These are phyloP conservation scores for Neotropicomus parvogracilis DNA, from an alignment of 1,284 basidiomycete genomes.

Conservation along the genomic window DNA sequence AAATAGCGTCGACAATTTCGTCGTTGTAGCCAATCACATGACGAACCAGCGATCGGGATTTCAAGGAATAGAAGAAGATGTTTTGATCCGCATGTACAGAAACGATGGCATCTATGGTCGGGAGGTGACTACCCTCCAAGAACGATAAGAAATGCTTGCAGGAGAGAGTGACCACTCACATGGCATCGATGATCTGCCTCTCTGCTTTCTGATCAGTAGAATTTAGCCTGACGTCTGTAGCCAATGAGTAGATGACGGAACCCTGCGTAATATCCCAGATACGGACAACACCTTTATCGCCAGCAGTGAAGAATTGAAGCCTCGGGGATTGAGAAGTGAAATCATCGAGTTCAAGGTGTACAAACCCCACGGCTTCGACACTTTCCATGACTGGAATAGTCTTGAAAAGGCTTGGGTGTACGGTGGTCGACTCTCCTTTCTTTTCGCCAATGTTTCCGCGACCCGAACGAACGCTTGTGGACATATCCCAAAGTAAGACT, in stretches of 20 bases:
- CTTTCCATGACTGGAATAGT: conserved; percentile 87
- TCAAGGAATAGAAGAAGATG: conserved; percentile 82
- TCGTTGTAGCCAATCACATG: conserved; percentile 98
- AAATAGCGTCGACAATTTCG: conserved; percentile 89
- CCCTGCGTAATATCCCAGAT: conserved; percentile 80
- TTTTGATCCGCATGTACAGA: conserved; percentile 98
- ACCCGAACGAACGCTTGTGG: conserved; percentile 6
- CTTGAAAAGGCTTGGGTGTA: conserved; percentile 61
- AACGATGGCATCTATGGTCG: conserved; percentile 62
- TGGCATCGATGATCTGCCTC: conserved; percentile 65
- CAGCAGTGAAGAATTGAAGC: conserved; percentile 80
- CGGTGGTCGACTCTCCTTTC: conserved; percentile 45
- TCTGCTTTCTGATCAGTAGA: conserved; percentile 72
- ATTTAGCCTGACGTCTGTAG: conserved; percentile 43
- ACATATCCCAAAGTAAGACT: conserved; percentile 80
- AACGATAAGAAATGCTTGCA: conserved; percentile 20
- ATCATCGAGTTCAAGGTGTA: conserved; percentile 51
- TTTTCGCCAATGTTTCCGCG: conserved; percentile 39
- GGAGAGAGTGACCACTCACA: conserved; percentile 48
- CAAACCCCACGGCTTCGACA: conserved; percentile 79
- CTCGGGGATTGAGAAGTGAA: conserved; percentile 40
- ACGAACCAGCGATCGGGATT: conserved; percentile 59
- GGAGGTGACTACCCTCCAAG: conserved; percentile 56
- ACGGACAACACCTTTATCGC: conserved; percentile 79
- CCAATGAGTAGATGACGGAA: conserved; percentile 59